Evolutionary conservation across 139 green algal species (phyloP), one percentile per base, ranked within the genome.

Genomic region (Edaphochlamys debaryana): DNA sequence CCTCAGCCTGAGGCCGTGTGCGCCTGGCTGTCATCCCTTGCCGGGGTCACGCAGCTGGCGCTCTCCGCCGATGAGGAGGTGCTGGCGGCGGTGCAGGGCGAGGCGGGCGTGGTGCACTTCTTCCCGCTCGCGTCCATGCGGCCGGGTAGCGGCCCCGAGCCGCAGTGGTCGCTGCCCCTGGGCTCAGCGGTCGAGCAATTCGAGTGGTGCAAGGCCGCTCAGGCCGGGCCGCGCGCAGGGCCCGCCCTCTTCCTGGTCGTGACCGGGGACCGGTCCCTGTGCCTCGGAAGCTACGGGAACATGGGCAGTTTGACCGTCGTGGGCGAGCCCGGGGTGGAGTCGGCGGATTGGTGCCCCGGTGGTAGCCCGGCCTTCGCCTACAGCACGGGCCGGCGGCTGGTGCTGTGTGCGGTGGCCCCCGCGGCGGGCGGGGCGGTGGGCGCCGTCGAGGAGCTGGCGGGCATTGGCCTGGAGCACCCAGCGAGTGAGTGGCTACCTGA

Each of bases 11-110:
- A 13, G 5, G 54, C 40, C 23, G n/a, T 73, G 4, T 87, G 81
- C 72, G 13, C 32, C 6, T 82, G 50, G 63, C 50, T 79, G 52
- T 4, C 19, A 25, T 23, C 50, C 37, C 60, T 66, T 23, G 19
- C 25, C 4, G 50, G 62, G 40, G 79, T 84, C 58, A 84, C 64
- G 20, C 67, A 79, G 27, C 67, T 87, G 19, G 23, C 45, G 20
- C 67, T 87, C 32, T 87, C 83, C 20, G 83, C 83, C 0, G 83
- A 87, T 20, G 38, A 80, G 67, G 42, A 58, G 0, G 66, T 84
- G 32, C 74, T 87, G 13, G 83, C 83, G 23, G 64, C 50, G 15
- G 83, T 84, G 22, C 20, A 73, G 27, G 63, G 42, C 41, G 23
- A 11, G 5, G 27, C n/a, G 9, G 76, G 62, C n/a, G 19, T 6